These are phyloP conservation scores for Podochytrium sp. DNA, from an alignment of 192 early-diverging fungal species.

Conservation along the genomic window DNA sequence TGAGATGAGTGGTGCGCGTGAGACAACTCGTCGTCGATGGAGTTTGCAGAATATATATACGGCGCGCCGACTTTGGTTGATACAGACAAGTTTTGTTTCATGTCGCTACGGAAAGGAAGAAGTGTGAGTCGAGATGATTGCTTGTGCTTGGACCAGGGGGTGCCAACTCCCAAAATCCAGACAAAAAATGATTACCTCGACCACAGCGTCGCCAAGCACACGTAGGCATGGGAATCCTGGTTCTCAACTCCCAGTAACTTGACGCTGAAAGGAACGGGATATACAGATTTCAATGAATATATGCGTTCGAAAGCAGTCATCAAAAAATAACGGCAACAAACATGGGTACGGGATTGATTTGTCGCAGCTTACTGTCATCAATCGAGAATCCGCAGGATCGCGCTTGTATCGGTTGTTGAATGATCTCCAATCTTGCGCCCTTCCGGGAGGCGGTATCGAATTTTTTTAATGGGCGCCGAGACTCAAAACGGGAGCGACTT, in stretches of 20 bases:
- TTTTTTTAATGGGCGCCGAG: too few species aligned
- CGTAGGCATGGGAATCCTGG: background rate
- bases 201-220: constrained; percentile 13
- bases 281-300: too few species aligned
- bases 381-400: constrained; percentile 52
- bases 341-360: constrained; percentile 3
- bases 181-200: background rate
- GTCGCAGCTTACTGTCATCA: too few species aligned
- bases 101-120: background rate
- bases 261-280: background rate
- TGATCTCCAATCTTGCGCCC: constrained; percentile 36
- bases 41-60: background rate
- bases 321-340: background rate
- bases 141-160: too few species aligned
- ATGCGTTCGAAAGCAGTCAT: background rate
- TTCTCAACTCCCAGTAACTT: background rate
- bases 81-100: background rate
- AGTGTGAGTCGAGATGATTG: too few species aligned
- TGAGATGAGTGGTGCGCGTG: background rate
- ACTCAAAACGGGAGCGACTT: too few species aligned
- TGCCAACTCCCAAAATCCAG: too few species aligned
- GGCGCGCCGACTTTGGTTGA: background rate
- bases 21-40: too few species aligned
- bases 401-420: constrained; percentile 45
- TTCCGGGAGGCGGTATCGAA: too few species aligned